A percentile compares a stretch with the other conserved stretches of the same genome.
Conservation (phyloP, 2,329 filamentous ascomycete genomes). For the Xylariaceae sp. region DNA sequence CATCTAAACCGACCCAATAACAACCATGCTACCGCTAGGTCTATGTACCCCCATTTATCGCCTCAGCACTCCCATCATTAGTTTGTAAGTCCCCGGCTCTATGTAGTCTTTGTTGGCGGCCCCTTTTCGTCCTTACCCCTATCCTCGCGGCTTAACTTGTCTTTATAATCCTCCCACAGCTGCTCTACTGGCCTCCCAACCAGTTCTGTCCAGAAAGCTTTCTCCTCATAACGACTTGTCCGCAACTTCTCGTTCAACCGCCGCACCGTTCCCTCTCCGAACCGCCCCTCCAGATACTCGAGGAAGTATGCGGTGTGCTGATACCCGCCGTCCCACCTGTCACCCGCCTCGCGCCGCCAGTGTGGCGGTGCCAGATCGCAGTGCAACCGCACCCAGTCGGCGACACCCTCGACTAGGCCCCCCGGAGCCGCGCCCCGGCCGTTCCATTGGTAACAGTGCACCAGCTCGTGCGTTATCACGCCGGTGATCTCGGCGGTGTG, state of each 20-base stretch:
- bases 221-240: slow-evolving; percentile 64
- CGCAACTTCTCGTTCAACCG: slow-evolving; percentile 70
- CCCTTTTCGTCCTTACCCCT: slow-evolving; percentile 13
- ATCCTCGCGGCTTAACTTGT: slow-evolving; percentile 30
- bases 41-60: background rate
- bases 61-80: background rate
- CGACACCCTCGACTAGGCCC: slow-evolving; percentile 87
- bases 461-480: slow-evolving; percentile 88
- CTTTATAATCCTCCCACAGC: slow-evolving; percentile 75
- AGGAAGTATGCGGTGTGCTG: slow-evolving; percentile 91
- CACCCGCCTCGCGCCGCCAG: slow-evolving; percentile 63
- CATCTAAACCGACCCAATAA: background rate
- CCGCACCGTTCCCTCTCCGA: slow-evolving; percentile 61
- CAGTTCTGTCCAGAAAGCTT: slow-evolving; percentile 68
- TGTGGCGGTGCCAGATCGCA: slow-evolving; percentile 76
- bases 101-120: background rate
- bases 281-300: slow-evolving; percentile 76
- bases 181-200: slow-evolving; percentile 67
- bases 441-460: slow-evolving; percentile 91
- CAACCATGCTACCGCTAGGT: background rate
- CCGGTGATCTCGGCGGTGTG: slow-evolving; percentile 70
- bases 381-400: slow-evolving; percentile 86
- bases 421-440: slow-evolving; percentile 64
- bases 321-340: slow-evolving; percentile 86
- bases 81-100: background rate